Evolutionary conservation across 2,329 filamentous ascomycete species (phyloP).

Genomic region (Chrysoporthe puriensis): DNA sequence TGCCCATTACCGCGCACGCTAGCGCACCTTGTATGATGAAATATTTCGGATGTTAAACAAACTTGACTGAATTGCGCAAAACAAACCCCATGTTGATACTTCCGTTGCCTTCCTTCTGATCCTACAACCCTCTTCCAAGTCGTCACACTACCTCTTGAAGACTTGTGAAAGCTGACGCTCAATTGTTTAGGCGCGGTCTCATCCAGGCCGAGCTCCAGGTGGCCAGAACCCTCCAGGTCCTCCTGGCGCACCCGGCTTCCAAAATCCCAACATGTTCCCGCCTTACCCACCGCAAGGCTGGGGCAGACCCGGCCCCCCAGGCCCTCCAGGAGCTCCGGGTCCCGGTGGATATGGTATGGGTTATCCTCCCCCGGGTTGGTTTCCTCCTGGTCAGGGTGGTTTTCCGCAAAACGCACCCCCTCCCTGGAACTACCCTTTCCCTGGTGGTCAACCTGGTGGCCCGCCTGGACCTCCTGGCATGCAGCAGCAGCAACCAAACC

Average conservation of each 20-base stretch:
- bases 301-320: conserved; percentile 37
- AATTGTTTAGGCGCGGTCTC: conserved; percentile 45
- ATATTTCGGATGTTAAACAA: conserved; percentile 95
- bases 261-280: conserved; percentile 33
- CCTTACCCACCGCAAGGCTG: conserved; percentile 37
- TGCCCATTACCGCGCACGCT: conserved; percentile 22
- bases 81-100: conserved; percentile 86
- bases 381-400: conserved; percentile 72
- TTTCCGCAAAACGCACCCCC: conserved; percentile 70
- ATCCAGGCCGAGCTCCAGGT: conserved; percentile 33
- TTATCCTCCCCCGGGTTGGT: conserved; percentile 79
- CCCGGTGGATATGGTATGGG: conserved; percentile 63
- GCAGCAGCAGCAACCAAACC: conserved; percentile 37
- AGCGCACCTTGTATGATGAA: conserved; percentile 73
- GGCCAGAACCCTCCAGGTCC: conserved; percentile 25
- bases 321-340: conserved; percentile 31
- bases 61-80: conserved; percentile 88
- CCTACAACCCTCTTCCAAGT: conserved; percentile 34
- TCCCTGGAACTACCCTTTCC: conserved; percentile 63
- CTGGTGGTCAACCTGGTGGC: conserved; percentile 47
- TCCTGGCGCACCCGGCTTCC: conserved; percentile 36
- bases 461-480: conserved; percentile 34
- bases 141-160: conserved; percentile 23
- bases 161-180: conserved; percentile 35
- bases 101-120: conserved; percentile 99